Percentiles rank a stretch among this genome's conserved stretches.
Conservation (phyloP, 1,284 basidiomycete genomes). For the Schizopora paradoxa region DNA sequence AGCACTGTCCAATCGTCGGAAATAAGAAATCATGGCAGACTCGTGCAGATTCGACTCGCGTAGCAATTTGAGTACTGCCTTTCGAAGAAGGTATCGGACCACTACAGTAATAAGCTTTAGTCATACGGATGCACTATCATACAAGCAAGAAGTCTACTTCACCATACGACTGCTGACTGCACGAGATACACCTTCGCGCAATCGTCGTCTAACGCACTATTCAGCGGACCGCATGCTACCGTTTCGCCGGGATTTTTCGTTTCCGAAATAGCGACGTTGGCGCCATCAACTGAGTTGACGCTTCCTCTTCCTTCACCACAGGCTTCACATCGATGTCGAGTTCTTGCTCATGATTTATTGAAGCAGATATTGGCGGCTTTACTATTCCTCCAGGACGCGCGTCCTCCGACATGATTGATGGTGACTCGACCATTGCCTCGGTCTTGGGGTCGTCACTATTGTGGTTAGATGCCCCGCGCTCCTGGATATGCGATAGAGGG, state of each 20-base stretch:
- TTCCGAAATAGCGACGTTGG: slow-evolving; percentile 37
- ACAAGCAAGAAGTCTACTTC: too few species aligned
- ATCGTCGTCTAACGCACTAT: background rate
- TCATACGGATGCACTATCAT: too few species aligned
- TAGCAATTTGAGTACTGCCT: too few species aligned
- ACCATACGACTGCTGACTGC: too few species aligned
- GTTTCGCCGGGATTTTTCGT: slow-evolving; percentile 33
- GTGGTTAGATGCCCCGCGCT: background rate
- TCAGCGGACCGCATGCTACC: background rate
- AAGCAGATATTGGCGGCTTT: too few species aligned
- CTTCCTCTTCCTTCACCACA: slow-evolving; percentile 17
- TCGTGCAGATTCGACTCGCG: too few species aligned
- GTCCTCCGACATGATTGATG: slow-evolving; percentile 11
- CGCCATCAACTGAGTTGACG: slow-evolving; percentile 8
- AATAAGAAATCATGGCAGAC: too few species aligned
- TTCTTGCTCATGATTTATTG: slow-evolving; percentile 1
- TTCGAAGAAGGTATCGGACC: too few species aligned
- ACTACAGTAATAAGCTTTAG: too few species aligned
- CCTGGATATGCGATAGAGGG: slow-evolving; percentile 1
- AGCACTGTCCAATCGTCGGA: too few species aligned
- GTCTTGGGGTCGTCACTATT: slow-evolving; percentile 5
- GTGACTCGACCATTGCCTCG: slow-evolving; percentile 19
- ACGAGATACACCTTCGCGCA: too few species aligned
- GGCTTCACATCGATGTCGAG: background rate
- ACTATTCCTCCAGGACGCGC: slow-evolving; percentile 6